These are phyloP conservation scores for Hypsizygus marmoreus DNA, from an alignment of 768 basidiomycete species.

Conservation along the genomic window DNA sequence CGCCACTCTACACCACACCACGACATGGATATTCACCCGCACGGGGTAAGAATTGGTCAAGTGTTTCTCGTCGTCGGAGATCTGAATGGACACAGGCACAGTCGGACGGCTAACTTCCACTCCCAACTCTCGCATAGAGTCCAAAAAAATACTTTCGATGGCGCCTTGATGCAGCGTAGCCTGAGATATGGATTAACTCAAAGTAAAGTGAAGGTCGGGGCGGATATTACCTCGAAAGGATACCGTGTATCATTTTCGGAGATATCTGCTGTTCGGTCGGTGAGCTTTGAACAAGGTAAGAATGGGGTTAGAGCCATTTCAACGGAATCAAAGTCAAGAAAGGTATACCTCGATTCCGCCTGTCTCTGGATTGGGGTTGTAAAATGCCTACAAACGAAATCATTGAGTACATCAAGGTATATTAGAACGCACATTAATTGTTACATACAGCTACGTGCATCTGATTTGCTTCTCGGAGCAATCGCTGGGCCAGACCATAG, in stretches of 20 bases:
- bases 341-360: slow-evolving; percentile 64
- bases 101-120: slow-evolving; percentile 53
- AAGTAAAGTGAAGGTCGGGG: not conserved
- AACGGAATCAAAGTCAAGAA: not conserved
- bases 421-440: not conserved
- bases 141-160: slow-evolving; percentile 60
- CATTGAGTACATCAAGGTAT: not conserved
- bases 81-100: slow-evolving; percentile 47
- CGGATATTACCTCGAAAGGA: slow-evolving; percentile 64
- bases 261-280: slow-evolving; percentile 63
- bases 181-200: slow-evolving; percentile 32
- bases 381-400: slow-evolving; percentile 62
- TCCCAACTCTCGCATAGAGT: slow-evolving; percentile 50
- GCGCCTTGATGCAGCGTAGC: slow-evolving; percentile 64
- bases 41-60: slow-evolving; percentile 46
- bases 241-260: slow-evolving; percentile 64
- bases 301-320: not conserved
- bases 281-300: slow-evolving; percentile 48
- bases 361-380: slow-evolving; percentile 56
- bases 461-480: slow-evolving; percentile 66
- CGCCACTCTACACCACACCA: too few species aligned
- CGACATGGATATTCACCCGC: slow-evolving; percentile 26
- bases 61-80: slow-evolving; percentile 45
- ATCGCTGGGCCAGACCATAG: slow-evolving; percentile 70
- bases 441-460: slow-evolving; percentile 66